These are phyloP conservation scores for Russula griseocarnosa DNA, from an alignment of 768 basidiomycete genomes.

Conservation along the genomic window DNA sequence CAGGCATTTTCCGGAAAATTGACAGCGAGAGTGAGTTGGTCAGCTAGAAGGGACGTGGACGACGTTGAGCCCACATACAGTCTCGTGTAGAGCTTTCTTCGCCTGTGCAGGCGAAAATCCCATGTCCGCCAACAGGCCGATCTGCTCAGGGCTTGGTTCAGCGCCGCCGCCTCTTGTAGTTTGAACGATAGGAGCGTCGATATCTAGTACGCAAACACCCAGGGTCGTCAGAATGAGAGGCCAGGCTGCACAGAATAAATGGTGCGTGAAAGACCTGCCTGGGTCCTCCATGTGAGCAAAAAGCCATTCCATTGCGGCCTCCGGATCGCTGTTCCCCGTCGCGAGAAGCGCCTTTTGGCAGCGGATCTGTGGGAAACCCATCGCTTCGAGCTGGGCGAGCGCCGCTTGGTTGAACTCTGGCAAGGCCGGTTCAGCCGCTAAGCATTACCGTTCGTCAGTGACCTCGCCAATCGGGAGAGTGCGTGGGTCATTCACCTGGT, in stretches of 20 bases:
- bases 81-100: slow-evolving; percentile 79
- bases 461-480: background rate
- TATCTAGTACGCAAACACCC: slow-evolving; percentile 50
- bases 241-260: background rate
- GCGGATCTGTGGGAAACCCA: slow-evolving; percentile 87
- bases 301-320: slow-evolving; percentile 93
- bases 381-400: slow-evolving; percentile 70
- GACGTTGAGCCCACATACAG: slow-evolving; percentile 46
- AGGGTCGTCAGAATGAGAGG: background rate
- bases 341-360: slow-evolving; percentile 90
- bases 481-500: slow-evolving; percentile 32
- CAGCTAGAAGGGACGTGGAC: background rate
- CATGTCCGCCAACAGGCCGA: slow-evolving; percentile 81
- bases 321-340: slow-evolving; percentile 70
- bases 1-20: background rate
- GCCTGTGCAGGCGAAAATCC: slow-evolving; percentile 85
- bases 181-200: slow-evolving; percentile 68
- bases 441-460: background rate
- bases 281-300: slow-evolving; percentile 94
- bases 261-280: slow-evolving; percentile 42
- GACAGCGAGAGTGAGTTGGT: background rate
- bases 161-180: slow-evolving; percentile 33
- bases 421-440: slow-evolving; percentile 36
- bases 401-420: slow-evolving; percentile 73
- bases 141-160: slow-evolving; percentile 67